Conservation (phyloP, 2,329 filamentous ascomycete species). For the Aureobasidium sp. region DNA sequence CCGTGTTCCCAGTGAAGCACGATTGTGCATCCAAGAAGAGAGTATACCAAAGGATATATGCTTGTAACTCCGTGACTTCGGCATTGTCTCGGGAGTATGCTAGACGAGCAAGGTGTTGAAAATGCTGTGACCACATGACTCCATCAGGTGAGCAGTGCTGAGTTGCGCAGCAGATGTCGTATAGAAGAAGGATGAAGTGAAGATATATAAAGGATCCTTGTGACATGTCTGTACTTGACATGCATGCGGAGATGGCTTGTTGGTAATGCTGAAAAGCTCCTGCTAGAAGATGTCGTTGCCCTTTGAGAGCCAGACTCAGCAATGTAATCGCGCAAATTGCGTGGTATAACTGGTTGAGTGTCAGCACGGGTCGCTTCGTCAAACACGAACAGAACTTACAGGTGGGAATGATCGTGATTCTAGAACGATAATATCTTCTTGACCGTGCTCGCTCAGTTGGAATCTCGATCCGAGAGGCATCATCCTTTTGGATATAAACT, state of each 20-base stretch:
- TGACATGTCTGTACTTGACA: constrained; percentile 37
- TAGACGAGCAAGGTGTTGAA: constrained; percentile 43
- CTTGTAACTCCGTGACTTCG: constrained; percentile 24
- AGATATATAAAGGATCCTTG: constrained; percentile 49
- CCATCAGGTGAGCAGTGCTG: constrained; percentile 22
- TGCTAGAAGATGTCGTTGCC: constrained; percentile 26
- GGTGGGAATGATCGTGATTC: constrained; percentile 43
- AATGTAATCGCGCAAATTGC: constrained; percentile 46
- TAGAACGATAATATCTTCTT: constrained; percentile 9
- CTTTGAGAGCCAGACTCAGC: constrained; percentile 38
- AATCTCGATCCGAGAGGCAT: constrained; percentile 12
- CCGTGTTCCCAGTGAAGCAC: constrained; percentile 8
- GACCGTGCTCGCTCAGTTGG: background rate
- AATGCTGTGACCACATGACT: constrained; percentile 46
- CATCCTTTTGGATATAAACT: constrained; percentile 13
- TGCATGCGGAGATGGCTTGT: constrained; percentile 34
- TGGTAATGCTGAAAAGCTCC: constrained; percentile 47
- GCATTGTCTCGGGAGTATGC: constrained; percentile 13
- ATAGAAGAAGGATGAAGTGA: constrained; percentile 48
- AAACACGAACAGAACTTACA: constrained; percentile 32
- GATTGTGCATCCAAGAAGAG: constrained; percentile 39
- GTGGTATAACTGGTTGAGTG: constrained; percentile 39
- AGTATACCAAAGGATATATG: constrained; percentile 47
- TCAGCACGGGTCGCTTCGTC: background rate
- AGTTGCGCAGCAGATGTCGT: constrained; percentile 37